Percentiles rank a stretch among this genome's conserved stretches.
Evolutionary conservation across 768 basidiomycete species (phyloP).

Genomic region (Leccinum sublutescens): DNA sequence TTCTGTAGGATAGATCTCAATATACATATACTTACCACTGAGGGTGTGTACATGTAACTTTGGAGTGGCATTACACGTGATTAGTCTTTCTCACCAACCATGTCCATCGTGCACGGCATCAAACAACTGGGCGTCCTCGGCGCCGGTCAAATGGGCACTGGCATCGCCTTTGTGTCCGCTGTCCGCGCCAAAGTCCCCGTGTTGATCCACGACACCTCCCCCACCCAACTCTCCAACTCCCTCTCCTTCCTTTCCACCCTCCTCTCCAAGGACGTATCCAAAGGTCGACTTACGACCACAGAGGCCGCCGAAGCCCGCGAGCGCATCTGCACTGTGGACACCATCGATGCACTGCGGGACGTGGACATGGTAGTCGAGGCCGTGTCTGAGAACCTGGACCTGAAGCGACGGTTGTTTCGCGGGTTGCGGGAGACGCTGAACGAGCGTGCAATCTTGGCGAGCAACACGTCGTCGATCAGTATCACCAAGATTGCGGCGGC

Average conservation of each 20-base stretch:
- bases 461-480: conserved; percentile 93
- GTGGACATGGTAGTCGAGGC: conserved; percentile 95
- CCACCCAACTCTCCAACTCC: conserved; percentile 70
- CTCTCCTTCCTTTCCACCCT: conserved; percentile 75
- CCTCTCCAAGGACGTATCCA: conserved; percentile 84
- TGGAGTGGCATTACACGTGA: conserved; percentile 12
- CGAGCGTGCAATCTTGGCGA: conserved; percentile 78
- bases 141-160: conserved; percentile 88
- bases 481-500: conserved; percentile 91
- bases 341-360: conserved; percentile 62
- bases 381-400: conserved; percentile 75
- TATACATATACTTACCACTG: conserved; percentile 1
- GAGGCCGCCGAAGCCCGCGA: conserved; percentile 74
- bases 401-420: conserved; percentile 79
- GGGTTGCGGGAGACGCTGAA: conserved; percentile 64
- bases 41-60: conserved; percentile 2
- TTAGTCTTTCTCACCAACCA: conserved; percentile 13
- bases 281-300: conserved; percentile 67
- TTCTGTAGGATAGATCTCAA: conserved; percentile 9
- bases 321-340: conserved; percentile 61
- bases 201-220: conserved; percentile 77
- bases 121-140: conserved; percentile 75
- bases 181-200: conserved; percentile 85
- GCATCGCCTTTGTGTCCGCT: conserved; percentile 86
- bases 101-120: conserved; percentile 66